Base-by-base conservation (phyloP, 306 rosid genomes). In the Oemleria cerasiformis region DNA sequence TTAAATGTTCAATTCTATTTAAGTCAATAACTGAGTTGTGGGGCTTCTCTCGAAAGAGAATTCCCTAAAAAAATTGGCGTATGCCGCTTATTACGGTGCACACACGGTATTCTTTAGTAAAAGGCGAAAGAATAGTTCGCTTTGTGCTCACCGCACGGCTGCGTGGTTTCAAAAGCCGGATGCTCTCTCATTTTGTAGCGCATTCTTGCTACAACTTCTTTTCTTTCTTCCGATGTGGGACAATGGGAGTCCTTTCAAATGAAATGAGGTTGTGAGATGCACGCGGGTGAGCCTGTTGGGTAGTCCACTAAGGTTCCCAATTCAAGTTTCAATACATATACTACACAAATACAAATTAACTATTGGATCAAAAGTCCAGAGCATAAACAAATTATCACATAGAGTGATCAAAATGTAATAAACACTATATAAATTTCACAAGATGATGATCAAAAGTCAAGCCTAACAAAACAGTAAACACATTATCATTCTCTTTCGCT, bases 91-190 rank as follows among this genome's bases (percentile, higher is more conserved):
- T 0, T 5, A 78, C 78, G 49, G 55, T 75, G 67, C 9, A 60
- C 87, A 69, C 88, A 83, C 87, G 83, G 85, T 88, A 81, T 81
- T 82, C 90, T 80, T 84, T 84, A 86, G 86, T 84, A 88, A 84
- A 88, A 86, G 86, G 88, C 83, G 80, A 84, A 82, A 88, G 87
- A 88, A 85, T 83, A 80, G 82, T 84, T 84, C 84, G 84, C 83
- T 80, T 0, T 80, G 82, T 51, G 63, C 51, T 61, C 81, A 75
- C 74, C 45, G 73, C 89, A 13, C 6, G 51, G 73, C 73, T 51
- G 61, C 73, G 49, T 50, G 36, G 4, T 0, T 16, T 3, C 0
- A 0, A 0, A 0, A 3, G 0, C 5, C 5, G 1, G 51, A 47
- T 6, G 14, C 4, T 47, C 51, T 47, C n/a, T 0, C n/a, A 1